Evolutionary conservation across 2,329 filamentous ascomycete genomes (phyloP), one percentile per base, ranked within the genome.

Genomic region (Diaporthe longicolla): DNA sequence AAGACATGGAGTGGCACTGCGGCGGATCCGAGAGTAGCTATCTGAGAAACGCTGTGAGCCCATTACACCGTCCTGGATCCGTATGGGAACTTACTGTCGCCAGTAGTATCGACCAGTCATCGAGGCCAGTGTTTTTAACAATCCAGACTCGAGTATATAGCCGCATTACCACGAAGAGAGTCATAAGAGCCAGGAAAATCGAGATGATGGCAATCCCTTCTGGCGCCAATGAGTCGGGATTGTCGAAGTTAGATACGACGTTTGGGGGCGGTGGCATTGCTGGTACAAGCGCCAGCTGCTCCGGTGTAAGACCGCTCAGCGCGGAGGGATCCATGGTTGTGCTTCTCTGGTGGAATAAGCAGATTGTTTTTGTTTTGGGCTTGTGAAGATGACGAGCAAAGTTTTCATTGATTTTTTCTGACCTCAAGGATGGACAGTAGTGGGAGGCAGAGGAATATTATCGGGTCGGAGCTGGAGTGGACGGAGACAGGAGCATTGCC

Each of bases 381-480:
- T 50, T n/a, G 45, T 50, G 45, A 50, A n/a, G 45, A 50, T 50
- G 45, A 50, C 45, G 45, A 50, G 45, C 45, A 50, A 50, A 50
- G 45, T n/a, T 50, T 50, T 50, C 45, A 50, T 50, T 50, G 45
- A n/a, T 15, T n/a, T n/a, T 50, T 2, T 15, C 45, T 50, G 45
- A 50, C 45, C 45, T 15, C 17, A 50, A 13, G 10, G 45, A 50
- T 50, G 45, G 45, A 50, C 45, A 50, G 45, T 50, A 50, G 45
- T 50, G 45, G 45, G 45, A 21, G 19, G 4, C 43, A 45, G 43
- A 45, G 43, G 43, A 45, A 45, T 4, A 9, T 45, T 7, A 45
- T 45, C 43, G 43, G 43, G 15, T 50, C 45, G 17, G 45, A 50
- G 45, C 45, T n/a, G 45, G 45, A 50, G 45, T 50, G 19, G 45